Evolutionary conservation across 2,329 filamentous ascomycete genomes (phyloP).

Genomic region (Trichophyton verrucosum): DNA sequence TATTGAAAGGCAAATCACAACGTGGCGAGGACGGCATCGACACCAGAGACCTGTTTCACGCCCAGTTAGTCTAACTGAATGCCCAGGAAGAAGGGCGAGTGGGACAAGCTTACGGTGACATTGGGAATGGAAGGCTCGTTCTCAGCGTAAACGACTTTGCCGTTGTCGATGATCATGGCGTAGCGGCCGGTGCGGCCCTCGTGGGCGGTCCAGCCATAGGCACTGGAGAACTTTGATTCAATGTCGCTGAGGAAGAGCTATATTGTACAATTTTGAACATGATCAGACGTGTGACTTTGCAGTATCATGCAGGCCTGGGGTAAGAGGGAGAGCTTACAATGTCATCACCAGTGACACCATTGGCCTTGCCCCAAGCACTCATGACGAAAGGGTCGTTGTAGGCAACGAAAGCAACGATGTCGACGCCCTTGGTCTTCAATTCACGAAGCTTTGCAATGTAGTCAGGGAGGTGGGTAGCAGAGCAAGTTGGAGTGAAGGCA

Average conservation of each 20-base stretch:
- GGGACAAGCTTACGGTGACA: constrained; percentile 15
- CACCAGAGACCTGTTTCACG: constrained; percentile 26
- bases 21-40: constrained; percentile 27
- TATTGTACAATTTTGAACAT: not conserved
- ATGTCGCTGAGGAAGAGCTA: constrained; percentile 66
- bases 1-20: constrained; percentile 20
- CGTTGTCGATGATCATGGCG: constrained; percentile 70
- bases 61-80: not conserved
- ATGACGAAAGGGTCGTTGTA: constrained; percentile 80
- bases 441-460: constrained; percentile 61
- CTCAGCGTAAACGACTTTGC: constrained; percentile 70
- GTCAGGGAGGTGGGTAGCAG: constrained; percentile 64
- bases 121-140: constrained; percentile 42
- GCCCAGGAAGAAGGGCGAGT: not conserved
- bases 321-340: constrained; percentile 36
- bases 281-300: not conserved
- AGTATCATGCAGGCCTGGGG: not conserved
- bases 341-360: constrained; percentile 59
- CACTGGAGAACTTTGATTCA: constrained; percentile 61
- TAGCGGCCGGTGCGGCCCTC: constrained; percentile 66
- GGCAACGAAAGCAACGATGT: constrained; percentile 68
- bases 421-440: constrained; percentile 69
- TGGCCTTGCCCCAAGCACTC: constrained; percentile 83
- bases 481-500: constrained; percentile 81
- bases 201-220: constrained; percentile 59